Conservation (phyloP, 2,329 filamentous ascomycete species). For the Gaeumannomyces tritici region DNA sequence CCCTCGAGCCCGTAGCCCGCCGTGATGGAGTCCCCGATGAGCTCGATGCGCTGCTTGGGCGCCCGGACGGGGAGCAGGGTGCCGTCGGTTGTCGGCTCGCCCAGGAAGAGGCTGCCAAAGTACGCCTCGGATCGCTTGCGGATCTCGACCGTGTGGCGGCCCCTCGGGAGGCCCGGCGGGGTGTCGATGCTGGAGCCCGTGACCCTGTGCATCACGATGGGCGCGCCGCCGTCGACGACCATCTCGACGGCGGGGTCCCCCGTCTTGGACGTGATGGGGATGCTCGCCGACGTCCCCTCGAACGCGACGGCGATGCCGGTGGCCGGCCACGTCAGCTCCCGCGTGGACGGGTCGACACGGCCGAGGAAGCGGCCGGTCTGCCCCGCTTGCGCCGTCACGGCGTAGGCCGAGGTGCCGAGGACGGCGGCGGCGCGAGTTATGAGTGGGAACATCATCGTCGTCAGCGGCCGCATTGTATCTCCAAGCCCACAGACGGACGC, state of each 20-base stretch:
- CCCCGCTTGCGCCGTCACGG: background rate
- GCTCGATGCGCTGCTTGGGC: constrained; percentile 26
- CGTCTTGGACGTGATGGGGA: constrained; percentile 19
- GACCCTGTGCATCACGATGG: constrained; percentile 18
- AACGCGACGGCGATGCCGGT: constrained; percentile 31
- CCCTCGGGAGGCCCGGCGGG: constrained; percentile 17
- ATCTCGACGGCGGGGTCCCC: constrained; percentile 24
- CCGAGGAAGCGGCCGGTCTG: background rate
- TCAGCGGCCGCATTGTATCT: background rate
- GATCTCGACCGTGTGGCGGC: constrained; percentile 24
- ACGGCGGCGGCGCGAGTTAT: too few relatives aligned
- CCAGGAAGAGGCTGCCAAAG: constrained; percentile 22
- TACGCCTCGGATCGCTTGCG: constrained; percentile 26
- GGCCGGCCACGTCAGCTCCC: constrained; percentile 32
- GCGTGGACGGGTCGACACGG: constrained; percentile 27
- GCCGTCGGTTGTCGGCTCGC: constrained; percentile 12
- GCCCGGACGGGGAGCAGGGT: constrained; percentile 4
- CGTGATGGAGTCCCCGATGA: constrained; percentile 34
- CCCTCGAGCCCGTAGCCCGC: constrained; percentile 34
- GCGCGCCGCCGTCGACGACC: constrained; percentile 20
- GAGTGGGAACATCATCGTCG: background rate
- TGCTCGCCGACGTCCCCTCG: constrained; percentile 26
- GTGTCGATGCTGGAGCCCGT: constrained; percentile 19
- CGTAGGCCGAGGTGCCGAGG: background rate
- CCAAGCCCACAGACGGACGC: background rate